Conservation (phyloP, 129 eudicot species). For the Helianthus tuberosus region DNA sequence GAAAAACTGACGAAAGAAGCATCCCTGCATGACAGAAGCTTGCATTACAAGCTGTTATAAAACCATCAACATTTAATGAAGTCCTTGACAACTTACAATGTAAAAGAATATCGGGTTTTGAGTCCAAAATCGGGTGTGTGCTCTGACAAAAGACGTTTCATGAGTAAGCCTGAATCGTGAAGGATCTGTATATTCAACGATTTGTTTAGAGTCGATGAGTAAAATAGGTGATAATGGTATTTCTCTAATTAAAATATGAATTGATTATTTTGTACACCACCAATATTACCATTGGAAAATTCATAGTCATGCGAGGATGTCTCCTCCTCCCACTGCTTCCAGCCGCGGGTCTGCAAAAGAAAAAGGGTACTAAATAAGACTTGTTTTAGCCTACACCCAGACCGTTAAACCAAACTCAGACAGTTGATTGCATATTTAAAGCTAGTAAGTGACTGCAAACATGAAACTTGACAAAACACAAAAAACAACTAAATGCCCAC, state of each 20-base stretch:
- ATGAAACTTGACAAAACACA: background rate
- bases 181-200: slow-evolving; percentile 60
- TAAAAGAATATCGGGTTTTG: slow-evolving; percentile 59
- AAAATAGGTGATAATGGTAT: background rate
- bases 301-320: slow-evolving; percentile 68
- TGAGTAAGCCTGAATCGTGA: slow-evolving; percentile 79
- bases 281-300: slow-evolving; percentile 63
- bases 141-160: slow-evolving; percentile 86
- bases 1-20: slow-evolving; percentile 82
- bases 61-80: background rate
- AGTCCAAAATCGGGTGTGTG: slow-evolving; percentile 76
- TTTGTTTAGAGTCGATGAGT: background rate
- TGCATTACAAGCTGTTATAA: background rate
- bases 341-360: slow-evolving; percentile 65
- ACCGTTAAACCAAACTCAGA: too few species aligned
- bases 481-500: background rate
- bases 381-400: too few species aligned
- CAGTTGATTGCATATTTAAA: background rate
- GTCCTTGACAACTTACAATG: slow-evolving; percentile 49
- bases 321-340: slow-evolving; percentile 92
- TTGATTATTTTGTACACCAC: background rate
- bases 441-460: background rate
- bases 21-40: slow-evolving; percentile 57
- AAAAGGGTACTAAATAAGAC: too few species aligned
- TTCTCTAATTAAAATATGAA: background rate